Conservation (phyloP, 176 grass and related monocot genomes). For the Hyparrhenia diplandra region DNA sequence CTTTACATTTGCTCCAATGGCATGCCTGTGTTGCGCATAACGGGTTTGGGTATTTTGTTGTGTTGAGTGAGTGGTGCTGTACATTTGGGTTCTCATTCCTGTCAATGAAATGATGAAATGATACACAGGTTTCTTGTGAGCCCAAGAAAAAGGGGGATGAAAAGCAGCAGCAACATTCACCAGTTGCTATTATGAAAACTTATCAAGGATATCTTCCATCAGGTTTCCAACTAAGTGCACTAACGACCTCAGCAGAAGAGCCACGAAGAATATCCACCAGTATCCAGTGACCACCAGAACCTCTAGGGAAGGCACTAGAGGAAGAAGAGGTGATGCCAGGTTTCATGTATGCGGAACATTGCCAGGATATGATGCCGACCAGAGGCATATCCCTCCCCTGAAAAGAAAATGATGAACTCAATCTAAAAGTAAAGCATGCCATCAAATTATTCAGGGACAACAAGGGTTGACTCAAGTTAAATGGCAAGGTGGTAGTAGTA, state of each 20-base stretch:
- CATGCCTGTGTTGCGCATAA: background rate
- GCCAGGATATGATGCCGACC: constrained; percentile 92
- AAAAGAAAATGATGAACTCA: constrained; percentile 16
- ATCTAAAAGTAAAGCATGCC: background rate
- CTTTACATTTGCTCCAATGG: background rate
- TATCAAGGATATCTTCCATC: constrained; percentile 95
- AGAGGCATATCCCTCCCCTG: constrained; percentile 88
- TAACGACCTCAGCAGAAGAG: constrained; percentile 56
- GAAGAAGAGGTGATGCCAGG: constrained; percentile 48
- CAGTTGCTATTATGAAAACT: background rate
- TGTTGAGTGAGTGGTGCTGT: background rate
- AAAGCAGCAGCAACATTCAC: constrained; percentile 10
- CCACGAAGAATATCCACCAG: constrained; percentile 75
- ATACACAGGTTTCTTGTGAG: background rate
- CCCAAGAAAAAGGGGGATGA: background rate
- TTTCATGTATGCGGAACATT: constrained; percentile 71
- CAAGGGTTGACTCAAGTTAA: constrained; percentile 11
- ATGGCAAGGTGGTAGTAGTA: constrained; percentile 8
- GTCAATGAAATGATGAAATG: background rate
- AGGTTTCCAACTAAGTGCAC: constrained; percentile 77
- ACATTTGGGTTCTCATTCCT: background rate
- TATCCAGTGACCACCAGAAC: constrained; percentile 64
- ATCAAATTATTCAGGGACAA: background rate
- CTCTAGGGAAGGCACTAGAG: constrained; percentile 62
- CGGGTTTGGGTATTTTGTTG: background rate